Evolutionary conservation across 768 basidiomycete species (phyloP).

Genomic region (Coprinopsis strossmayeri): DNA sequence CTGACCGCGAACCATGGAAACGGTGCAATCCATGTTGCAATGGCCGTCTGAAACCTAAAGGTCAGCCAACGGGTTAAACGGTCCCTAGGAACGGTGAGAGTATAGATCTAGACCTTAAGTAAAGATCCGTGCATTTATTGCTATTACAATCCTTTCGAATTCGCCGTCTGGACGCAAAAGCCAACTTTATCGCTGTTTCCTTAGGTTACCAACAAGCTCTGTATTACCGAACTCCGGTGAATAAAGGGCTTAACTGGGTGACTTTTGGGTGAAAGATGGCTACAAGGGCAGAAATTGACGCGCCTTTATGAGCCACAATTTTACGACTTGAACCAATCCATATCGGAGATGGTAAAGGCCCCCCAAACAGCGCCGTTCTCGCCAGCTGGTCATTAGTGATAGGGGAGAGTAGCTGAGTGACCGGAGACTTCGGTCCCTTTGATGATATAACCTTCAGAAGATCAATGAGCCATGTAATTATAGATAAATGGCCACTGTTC

Average conservation of each 20-base stretch:
- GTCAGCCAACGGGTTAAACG: background rate
- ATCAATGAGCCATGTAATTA: background rate
- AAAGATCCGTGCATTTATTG: background rate
- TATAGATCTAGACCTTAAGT: background rate
- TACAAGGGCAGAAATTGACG: too few species aligned
- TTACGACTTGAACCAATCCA: too few species aligned
- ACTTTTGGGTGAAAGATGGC: too few species aligned
- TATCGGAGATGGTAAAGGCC: background rate
- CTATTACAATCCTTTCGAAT: background rate
- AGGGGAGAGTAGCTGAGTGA: background rate
- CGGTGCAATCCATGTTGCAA: background rate
- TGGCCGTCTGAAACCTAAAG: background rate
- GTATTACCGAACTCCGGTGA: slow-evolving; percentile 6
- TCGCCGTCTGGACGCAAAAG: background rate
- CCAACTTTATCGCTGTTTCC: slow-evolving; percentile 4
- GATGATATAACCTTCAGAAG: slow-evolving; percentile 6
- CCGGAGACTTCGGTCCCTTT: slow-evolving; percentile 11
- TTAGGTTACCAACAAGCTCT: slow-evolving; percentile 2
- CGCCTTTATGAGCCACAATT: too few species aligned
- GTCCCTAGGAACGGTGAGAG: background rate
- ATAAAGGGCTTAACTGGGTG: slow-evolving; percentile 2
- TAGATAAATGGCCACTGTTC: slow-evolving; percentile 5
- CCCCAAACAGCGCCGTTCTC: background rate
- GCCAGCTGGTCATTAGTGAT: background rate
- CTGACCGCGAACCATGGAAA: slow-evolving; percentile 6